Evolutionary conservation across 371 early-diverging fungal genomes (phyloP).

Genomic region (Syncephalastrum racemosum): DNA sequence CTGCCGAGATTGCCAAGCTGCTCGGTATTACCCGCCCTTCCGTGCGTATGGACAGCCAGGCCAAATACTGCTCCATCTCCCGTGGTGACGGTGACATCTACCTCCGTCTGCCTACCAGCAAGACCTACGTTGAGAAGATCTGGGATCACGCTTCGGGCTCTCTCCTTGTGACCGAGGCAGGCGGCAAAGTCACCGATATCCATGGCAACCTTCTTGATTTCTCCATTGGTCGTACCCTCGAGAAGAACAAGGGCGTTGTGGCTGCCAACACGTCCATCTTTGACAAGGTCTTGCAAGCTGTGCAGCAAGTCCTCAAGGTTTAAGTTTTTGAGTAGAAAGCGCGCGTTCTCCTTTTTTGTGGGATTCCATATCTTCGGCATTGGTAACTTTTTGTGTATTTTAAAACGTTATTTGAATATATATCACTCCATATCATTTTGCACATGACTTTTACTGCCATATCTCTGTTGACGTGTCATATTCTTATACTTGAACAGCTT

Average conservation of each 20-base stretch:
- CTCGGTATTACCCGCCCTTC: conserved; percentile 75
- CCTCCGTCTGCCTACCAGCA: conserved; percentile 79
- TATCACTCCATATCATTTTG: too few relatives aligned
- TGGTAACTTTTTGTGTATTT: too few relatives aligned
- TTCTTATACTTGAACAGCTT: too few relatives aligned
- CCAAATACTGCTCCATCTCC: conserved; percentile 87
- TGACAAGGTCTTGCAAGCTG: conserved; percentile 63
- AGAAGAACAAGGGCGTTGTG: conserved; percentile 85
- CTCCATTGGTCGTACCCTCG: conserved; percentile 80
- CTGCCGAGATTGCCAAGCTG: conserved; percentile 71
- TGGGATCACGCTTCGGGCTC: conserved; percentile 98
- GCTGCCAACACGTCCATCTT: conserved; percentile 75
- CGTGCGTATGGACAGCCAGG: conserved; percentile 93
- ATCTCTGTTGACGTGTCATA: too few relatives aligned
- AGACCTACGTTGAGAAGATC: conserved; percentile 91
- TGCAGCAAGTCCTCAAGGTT: conserved; percentile 55
- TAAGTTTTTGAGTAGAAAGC: conserved; percentile 8
- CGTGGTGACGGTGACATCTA: conserved; percentile 92
- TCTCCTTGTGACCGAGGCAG: conserved; percentile 91
- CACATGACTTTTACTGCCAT: too few relatives aligned
- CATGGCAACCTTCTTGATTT: conserved; percentile 87
- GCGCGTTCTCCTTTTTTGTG: background rate
- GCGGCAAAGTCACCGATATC: conserved; percentile 88
- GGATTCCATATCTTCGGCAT: too few relatives aligned
- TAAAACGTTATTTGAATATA: too few relatives aligned